Conservation (phyloP, 257 asterid species). For the Solanum chilense region DNA sequence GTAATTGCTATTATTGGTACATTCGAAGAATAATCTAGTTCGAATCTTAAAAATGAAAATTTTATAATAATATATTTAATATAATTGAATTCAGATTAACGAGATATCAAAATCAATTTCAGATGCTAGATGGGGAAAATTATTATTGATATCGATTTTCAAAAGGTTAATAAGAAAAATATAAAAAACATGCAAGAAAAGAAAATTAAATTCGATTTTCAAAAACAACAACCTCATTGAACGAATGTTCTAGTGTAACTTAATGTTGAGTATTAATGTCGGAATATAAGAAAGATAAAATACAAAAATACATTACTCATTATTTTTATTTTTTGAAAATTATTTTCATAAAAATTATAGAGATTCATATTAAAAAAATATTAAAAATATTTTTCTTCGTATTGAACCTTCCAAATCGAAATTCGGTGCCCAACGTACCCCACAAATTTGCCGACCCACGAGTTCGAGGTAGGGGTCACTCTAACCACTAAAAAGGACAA, state of each 20-base stretch:
- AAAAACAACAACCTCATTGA: background rate
- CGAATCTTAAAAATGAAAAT: too few species aligned
- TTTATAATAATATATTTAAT: too few species aligned
- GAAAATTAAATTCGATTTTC: background rate
- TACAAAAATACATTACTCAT: too few species aligned
- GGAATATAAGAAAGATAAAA: too few species aligned
- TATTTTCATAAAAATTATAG: too few species aligned
- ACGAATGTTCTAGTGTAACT: background rate
- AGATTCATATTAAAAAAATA: too few species aligned
- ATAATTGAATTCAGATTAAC: background rate
- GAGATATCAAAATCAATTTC: background rate
- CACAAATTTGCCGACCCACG: background rate
- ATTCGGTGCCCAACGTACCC: background rate
- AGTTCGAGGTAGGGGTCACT: constrained; percentile 1
- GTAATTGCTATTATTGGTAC: too few species aligned
- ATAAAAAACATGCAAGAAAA: background rate
- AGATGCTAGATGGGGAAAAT: background rate
- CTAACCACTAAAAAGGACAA: background rate
- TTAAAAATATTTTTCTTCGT: too few species aligned
- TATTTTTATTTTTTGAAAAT: too few species aligned
- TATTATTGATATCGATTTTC: background rate
- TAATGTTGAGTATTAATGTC: background rate
- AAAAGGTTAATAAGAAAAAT: background rate
- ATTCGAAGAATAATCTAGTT: too few species aligned
- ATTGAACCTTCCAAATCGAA: background rate